Conservation (phyloP, 2,329 filamentous ascomycete genomes). For the Dactylellina sp. region DNA sequence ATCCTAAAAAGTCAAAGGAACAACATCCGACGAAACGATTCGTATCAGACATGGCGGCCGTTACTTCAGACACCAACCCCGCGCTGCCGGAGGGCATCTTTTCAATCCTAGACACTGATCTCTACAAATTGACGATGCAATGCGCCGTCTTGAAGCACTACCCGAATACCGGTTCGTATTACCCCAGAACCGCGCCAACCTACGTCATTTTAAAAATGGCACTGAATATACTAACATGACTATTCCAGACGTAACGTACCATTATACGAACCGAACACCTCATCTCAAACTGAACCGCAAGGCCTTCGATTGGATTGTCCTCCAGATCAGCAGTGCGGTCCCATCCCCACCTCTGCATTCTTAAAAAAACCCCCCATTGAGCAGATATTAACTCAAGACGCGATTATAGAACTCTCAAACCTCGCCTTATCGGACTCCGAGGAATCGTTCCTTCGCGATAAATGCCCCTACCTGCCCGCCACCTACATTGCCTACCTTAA, state of each 20-base stretch:
- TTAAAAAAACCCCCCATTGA: neutral
- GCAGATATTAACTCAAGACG: conserved; percentile 59
- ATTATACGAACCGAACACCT: conserved; percentile 94
- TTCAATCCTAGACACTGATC: conserved; percentile 82
- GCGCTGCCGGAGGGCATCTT: conserved; percentile 79
- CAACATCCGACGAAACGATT: neutral
- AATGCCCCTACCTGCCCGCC: conserved; percentile 82
- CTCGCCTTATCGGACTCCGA: conserved; percentile 84
- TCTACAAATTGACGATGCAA: conserved; percentile 99
- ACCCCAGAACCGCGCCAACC: neutral
- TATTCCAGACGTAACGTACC: conserved; percentile 80
- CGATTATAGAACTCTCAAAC: conserved; percentile 77
- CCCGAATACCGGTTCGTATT: conserved; percentile 68
- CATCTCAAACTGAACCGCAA: conserved; percentile 88
- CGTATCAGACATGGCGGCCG: conserved; percentile 61
- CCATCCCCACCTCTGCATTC: conserved; percentile 15
- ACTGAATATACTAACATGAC: conserved; percentile 17
- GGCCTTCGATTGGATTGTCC: conserved; percentile 85
- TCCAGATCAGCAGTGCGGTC: conserved; percentile 80
- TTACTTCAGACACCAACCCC: conserved; percentile 68
- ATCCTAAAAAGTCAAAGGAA: neutral
- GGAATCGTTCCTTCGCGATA: conserved; percentile 78
- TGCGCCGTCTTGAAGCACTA: conserved; percentile 95
- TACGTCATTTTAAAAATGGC: conserved; percentile 18
- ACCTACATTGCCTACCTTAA: conserved; percentile 85